These are phyloP conservation scores for Lepidium sativum DNA, from an alignment of 345 rosid genomes.

Conservation along the genomic window DNA sequence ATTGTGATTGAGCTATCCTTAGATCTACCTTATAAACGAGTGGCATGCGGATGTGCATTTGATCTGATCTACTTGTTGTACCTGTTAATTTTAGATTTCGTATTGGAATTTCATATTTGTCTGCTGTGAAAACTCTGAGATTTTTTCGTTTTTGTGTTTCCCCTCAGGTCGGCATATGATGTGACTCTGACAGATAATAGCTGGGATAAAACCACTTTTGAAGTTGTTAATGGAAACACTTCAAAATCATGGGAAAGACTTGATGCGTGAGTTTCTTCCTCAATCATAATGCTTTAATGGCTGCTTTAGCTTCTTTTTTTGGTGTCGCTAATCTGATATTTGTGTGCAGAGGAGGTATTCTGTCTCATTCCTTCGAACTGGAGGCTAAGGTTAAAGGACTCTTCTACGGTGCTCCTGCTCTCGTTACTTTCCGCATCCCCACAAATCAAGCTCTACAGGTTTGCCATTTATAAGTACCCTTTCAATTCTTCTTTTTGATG, in stretches of 20 bases:
- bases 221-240: constrained; percentile 58
- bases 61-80: background rate
- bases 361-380: constrained; percentile 77
- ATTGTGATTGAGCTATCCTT: background rate
- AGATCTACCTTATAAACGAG: background rate
- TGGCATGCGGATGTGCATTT: background rate
- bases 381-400: constrained; percentile 75
- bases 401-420: constrained; percentile 80
- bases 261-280: constrained; percentile 63
- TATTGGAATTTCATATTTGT: background rate
- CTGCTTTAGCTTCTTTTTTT: background rate
- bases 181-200: constrained; percentile 55
- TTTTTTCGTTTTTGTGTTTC: background rate
- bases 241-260: constrained; percentile 91
- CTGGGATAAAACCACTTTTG: constrained; percentile 64
- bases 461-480: background rate
- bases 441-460: constrained; percentile 85
- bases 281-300: background rate
- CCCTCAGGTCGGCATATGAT: constrained; percentile 74
- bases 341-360: constrained; percentile 56
- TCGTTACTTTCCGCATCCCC: constrained; percentile 82
- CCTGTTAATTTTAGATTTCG: background rate
- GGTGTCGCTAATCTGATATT: background rate
- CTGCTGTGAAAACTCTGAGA: background rate
- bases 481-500: background rate